Conservation (phyloP, 208 protist genomes). For the Eutreptiella sp. region DNA sequence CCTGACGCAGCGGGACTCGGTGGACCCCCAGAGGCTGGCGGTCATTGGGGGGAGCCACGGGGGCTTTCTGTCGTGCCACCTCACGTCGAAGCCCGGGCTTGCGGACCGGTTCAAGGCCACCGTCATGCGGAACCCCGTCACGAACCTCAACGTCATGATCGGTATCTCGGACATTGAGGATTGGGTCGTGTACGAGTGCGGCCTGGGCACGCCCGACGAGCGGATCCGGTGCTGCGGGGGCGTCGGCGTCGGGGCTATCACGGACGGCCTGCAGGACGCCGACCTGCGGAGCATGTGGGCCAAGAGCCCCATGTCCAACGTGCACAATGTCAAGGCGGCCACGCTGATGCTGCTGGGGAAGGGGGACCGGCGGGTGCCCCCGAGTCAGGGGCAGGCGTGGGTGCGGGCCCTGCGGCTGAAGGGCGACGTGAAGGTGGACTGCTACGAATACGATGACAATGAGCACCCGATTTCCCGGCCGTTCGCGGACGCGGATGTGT, state of each 20-base stretch:
- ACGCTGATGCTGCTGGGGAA: neutral
- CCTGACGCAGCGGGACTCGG: neutral
- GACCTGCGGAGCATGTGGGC: neutral
- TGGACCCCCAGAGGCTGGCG: too few relatives aligned
- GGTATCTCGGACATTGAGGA: constrained; percentile 1
- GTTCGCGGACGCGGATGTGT: too few relatives aligned
- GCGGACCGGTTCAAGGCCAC: constrained; percentile 2
- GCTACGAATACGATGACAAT: too few relatives aligned
- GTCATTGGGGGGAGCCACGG: constrained; percentile 3
- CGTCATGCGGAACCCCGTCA: constrained; percentile 15
- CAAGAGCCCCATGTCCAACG: neutral
- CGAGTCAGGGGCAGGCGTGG: neutral
- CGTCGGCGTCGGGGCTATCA: too few relatives aligned
- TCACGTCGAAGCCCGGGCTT: neutral
- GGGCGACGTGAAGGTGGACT: too few relatives aligned
- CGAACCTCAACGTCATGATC: neutral
- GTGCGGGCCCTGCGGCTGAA: neutral
- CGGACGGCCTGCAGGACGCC: too few relatives aligned
- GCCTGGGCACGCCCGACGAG: too few relatives aligned
- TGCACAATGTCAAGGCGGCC: neutral
- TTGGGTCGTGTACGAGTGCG: neutral
- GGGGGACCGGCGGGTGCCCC: constrained; percentile 2
- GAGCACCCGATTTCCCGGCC: too few relatives aligned
- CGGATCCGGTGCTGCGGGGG: too few relatives aligned
- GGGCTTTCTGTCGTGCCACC: constrained; percentile 12